Conservation (phyloP, 2,329 filamentous ascomycete species). For the Phaeosphaeria sp. region DNA sequence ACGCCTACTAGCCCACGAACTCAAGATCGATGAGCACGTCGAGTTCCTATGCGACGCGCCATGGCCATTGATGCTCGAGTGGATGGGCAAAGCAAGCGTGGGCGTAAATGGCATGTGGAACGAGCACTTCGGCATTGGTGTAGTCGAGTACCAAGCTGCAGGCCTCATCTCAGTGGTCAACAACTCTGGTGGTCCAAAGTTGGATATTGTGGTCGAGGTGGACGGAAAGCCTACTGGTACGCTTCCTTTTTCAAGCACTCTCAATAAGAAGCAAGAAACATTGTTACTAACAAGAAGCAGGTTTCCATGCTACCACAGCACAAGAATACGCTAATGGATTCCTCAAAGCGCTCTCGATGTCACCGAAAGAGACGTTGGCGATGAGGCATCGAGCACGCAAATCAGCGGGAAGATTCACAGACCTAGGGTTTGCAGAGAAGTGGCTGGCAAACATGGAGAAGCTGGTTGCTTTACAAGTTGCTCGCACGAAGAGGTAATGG, state of each 20-base stretch:
- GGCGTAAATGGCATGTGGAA: constrained; percentile 99
- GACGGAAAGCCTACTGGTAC: constrained; percentile 79
- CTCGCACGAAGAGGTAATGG: constrained; percentile 17
- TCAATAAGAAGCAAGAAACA: too few species aligned
- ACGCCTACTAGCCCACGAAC: constrained; percentile 82
- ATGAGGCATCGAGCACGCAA: constrained; percentile 78
- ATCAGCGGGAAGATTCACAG: constrained; percentile 85
- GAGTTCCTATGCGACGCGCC: constrained; percentile 89
- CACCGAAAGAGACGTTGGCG: constrained; percentile 68
- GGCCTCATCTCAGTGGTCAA: constrained; percentile 94
- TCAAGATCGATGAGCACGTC: constrained; percentile 79
- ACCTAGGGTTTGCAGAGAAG: constrained; percentile 79
- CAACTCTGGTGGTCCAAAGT: constrained; percentile 87
- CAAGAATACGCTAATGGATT: constrained; percentile 83
- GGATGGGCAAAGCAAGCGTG: constrained; percentile 77
- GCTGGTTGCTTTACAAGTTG: constrained; percentile 63
- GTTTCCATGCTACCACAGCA: constrained; percentile 83
- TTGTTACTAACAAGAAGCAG: constrained; percentile 50
- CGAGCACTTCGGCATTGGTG: constrained; percentile 97
- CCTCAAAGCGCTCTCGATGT: constrained; percentile 74
- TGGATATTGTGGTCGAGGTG: constrained; percentile 87
- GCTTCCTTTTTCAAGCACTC: background rate
- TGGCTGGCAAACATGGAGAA: constrained; percentile 80
- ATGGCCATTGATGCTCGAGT: constrained; percentile 85
- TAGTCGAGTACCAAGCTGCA: constrained; percentile 97